Evolutionary conservation across 1,284 basidiomycete genomes (phyloP).

Genomic region (Agaricales sp.): DNA sequence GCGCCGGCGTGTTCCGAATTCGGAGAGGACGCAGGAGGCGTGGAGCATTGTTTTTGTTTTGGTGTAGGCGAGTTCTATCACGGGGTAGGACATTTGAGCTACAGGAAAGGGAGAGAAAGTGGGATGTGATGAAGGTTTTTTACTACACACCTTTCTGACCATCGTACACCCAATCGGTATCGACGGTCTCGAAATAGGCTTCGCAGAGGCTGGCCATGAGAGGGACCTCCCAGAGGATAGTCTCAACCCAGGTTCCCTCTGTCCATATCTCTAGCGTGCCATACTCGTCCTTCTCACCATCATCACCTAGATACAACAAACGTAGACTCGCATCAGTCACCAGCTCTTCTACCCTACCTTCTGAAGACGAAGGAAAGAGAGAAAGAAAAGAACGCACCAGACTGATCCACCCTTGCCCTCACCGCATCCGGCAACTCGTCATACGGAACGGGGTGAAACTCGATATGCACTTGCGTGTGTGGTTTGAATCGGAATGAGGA

Average conservation of each 20-base stretch:
- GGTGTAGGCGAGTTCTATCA: conserved; percentile 52
- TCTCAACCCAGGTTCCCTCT: conserved; percentile 77
- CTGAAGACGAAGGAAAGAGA: conserved; percentile 1
- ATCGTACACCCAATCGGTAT: conserved; percentile 77
- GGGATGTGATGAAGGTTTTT: conserved; percentile 1
- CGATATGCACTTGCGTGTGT: conserved; percentile 59
- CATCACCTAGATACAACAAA: conserved; percentile 20
- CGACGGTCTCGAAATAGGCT: conserved; percentile 60
- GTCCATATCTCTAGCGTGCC: conserved; percentile 74
- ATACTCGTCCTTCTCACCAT: conserved; percentile 19
- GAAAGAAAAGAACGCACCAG: background rate
- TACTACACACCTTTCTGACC: conserved; percentile 57
- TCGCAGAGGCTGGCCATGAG: conserved; percentile 86
- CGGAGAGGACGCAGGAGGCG: conserved; percentile 71
- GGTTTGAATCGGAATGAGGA: conserved; percentile 67
- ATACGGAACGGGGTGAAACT: too few relatives aligned
- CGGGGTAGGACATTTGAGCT: too few relatives aligned
- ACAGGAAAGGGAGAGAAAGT: conserved; percentile 4
- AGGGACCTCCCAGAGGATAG: conserved; percentile 95
- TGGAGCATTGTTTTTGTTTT: conserved; percentile 68
- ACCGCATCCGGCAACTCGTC: too few relatives aligned
- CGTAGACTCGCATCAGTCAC: background rate
- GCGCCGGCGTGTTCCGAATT: conserved; percentile 89
- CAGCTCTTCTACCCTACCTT: background rate
- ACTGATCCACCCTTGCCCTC: too few relatives aligned